Conservation (phyloP, 1,284 basidiomycete genomes). For the Bondarzewia mesenterica region DNA sequence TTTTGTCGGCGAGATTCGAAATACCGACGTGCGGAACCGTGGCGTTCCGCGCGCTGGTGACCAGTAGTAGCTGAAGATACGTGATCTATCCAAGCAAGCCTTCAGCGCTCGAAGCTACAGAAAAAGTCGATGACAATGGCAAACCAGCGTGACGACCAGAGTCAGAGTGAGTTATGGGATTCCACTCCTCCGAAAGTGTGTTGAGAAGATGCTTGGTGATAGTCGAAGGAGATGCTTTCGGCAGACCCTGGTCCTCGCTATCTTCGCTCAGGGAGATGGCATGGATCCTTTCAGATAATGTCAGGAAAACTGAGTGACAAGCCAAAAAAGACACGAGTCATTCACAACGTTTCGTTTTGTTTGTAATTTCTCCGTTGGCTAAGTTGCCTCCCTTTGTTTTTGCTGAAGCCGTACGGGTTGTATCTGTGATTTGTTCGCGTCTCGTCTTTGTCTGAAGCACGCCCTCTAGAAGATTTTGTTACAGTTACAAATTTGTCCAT, state of each 20-base stretch:
- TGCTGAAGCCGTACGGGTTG: slow-evolving; percentile 24
- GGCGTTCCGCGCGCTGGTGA: slow-evolving; percentile 59
- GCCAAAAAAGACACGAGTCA: no score
- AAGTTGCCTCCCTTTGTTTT: slow-evolving; percentile 17
- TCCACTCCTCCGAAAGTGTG: slow-evolving; percentile 49
- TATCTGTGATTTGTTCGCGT: slow-evolving; percentile 19
- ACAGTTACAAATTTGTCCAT: slow-evolving; percentile 36
- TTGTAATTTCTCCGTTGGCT: slow-evolving; percentile 24
- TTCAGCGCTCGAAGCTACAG: not conserved
- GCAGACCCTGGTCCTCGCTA: not conserved
- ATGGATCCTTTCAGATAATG: no score
- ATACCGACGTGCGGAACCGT: slow-evolving; percentile 28
- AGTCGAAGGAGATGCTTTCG: slow-evolving; percentile 18
- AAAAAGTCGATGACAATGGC: slow-evolving; percentile 8
- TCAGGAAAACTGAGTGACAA: no score
- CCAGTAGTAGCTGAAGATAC: slow-evolving; percentile 54
- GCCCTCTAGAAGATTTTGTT: slow-evolving; percentile 21
- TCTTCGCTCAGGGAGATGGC: no score
- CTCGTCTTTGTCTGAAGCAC: slow-evolving; percentile 12
- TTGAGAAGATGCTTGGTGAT: slow-evolving; percentile 49
- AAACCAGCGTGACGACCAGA: slow-evolving; percentile 50
- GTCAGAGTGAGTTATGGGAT: slow-evolving; percentile 69
- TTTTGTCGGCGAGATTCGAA: slow-evolving; percentile 41
- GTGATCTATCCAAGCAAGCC: slow-evolving; percentile 33
- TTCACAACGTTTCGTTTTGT: slow-evolving; percentile 19